Conservation (phyloP, 1,284 basidiomycete species). For the Ustilago bromivora region DNA sequence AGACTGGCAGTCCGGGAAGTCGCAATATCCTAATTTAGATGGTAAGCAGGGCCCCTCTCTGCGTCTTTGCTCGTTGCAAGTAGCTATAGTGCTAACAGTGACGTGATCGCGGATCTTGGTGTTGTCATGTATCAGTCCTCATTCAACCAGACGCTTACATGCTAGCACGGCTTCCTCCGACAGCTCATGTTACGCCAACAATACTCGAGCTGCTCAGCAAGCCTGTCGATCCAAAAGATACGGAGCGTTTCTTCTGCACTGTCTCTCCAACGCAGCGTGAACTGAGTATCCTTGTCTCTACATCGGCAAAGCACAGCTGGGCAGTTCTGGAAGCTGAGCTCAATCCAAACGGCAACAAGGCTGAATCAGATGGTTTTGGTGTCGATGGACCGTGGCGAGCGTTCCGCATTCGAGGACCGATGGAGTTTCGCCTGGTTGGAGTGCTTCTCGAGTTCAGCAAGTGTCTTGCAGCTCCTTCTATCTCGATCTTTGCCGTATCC, state of each 20-base stretch:
- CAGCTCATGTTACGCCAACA: slow-evolving; percentile 5
- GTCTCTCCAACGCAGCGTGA: slow-evolving; percentile 42
- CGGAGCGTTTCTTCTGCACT: slow-evolving; percentile 29
- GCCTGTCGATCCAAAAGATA: not conserved
- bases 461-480: slow-evolving; percentile 24
- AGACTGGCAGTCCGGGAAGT: slow-evolving; percentile 36
- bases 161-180: slow-evolving; percentile 30
- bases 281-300: slow-evolving; percentile 44
- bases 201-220: slow-evolving; percentile 22
- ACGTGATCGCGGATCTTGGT: too few relatives aligned
- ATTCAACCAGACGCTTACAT: slow-evolving; percentile 38
- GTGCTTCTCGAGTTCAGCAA: slow-evolving; percentile 45
- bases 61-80: not conserved
- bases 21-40: slow-evolving; percentile 34
- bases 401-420: slow-evolving; percentile 42
- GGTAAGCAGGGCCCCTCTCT: slow-evolving; percentile 17
- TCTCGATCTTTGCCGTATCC: slow-evolving; percentile 50
- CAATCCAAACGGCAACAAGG: not conserved
- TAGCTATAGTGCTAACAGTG: not conserved
- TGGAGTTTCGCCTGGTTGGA: slow-evolving; percentile 46
- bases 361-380: slow-evolving; percentile 16
- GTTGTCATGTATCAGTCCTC: slow-evolving; percentile 16
- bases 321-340: slow-evolving; percentile 14
- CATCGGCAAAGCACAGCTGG: slow-evolving; percentile 6
- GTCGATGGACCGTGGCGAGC: slow-evolving; percentile 39